phyloP scores from a whole-genome alignment of 768 basidiomycete species.

The Russula dissimulans region DNA sequence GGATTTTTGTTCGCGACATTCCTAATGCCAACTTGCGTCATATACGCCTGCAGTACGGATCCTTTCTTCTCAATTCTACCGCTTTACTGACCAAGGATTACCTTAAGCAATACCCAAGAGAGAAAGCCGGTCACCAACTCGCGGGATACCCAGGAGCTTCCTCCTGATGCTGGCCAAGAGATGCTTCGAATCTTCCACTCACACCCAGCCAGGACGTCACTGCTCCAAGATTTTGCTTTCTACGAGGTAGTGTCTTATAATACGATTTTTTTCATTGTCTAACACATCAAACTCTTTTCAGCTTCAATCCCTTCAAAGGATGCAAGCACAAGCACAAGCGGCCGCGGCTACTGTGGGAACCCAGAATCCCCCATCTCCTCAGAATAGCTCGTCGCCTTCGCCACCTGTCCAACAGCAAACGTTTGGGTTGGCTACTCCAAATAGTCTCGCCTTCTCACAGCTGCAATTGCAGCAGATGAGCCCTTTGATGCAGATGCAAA shows the following conservation, averaged over 20 bases:
- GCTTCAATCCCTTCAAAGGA: constrained; percentile 59
- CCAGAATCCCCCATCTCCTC: constrained; percentile 29
- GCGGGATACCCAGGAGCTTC: constrained; percentile 92
- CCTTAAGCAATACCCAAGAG: constrained; percentile 86
- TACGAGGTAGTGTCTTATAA: constrained; percentile 54
- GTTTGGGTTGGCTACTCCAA: constrained; percentile 42
- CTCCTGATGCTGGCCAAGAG: constrained; percentile 93
- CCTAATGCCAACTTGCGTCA: constrained; percentile 84
- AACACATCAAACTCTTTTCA: constrained; percentile 3
- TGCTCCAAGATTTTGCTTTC: constrained; percentile 89
- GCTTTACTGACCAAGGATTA: constrained; percentile 13
- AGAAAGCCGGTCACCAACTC: constrained; percentile 98
- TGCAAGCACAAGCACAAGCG: constrained; percentile 54
- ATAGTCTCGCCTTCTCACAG: constrained; percentile 43
- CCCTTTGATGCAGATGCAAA: constrained; percentile 56
- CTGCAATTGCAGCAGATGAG: constrained; percentile 46
- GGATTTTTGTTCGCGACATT: constrained; percentile 96
- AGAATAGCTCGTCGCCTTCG: constrained; percentile 24
- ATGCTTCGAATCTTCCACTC: constrained; percentile 94
- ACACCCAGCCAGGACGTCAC: constrained; percentile 86
- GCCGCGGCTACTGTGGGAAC: constrained; percentile 24
- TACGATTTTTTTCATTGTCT: background rate
- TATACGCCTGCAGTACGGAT: constrained; percentile 70
- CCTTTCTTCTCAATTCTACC: background rate
- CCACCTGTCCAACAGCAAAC: constrained; percentile 35